Evolutionary conservation across 495 filamentous ascomycete species (phyloP), one percentile per base, ranked within the genome.

Genomic region (Aspergillus carlsbadensis): DNA sequence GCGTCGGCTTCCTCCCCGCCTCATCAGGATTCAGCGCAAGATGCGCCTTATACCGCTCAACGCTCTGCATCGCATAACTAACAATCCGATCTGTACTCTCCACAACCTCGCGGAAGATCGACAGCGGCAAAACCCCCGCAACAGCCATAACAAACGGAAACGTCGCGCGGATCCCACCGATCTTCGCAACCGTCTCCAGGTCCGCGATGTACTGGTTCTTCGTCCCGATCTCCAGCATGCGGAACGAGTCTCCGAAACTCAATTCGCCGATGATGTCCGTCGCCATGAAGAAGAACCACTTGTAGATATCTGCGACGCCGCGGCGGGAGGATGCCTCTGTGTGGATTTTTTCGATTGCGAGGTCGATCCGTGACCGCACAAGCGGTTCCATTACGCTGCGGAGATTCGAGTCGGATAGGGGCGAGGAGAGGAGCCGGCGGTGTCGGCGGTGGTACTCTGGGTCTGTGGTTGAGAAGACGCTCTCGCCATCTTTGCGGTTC

Each of bases 231-330:
- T 85, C 80, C 2, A 85, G 68, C 71, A 78, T 81, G 3, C 65
- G 65, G 54, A 87, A 85, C 0, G 76, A 78, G 24, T 83, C 79
- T 0, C 84, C 83, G 63, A 86, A 87, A 14, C 70, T 77, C 15
- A 86, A 63, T 17, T 83, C 71, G 1, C 74, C 75, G 37, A 84
- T 80, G 5, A 84, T 70, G 51, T 86, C 84, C 0, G 78, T 78
- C 10, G 79, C 69, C 78, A 86, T 76, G 45, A 82, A 81, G 20
- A 77, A 54, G 68, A 70, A 82, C 84, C 84, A 86, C 51, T 80
- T 78, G 48, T 74, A 73, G 0, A 86, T 65, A 64, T 86, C 82
- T 1, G 63, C 61, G 0, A 42, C 61, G 0, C 70, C 71, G 0
- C 71, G 54, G 0, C 24, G 58, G 21, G 66, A 41, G 34, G 68